Evolutionary conservation across 139 green algal genomes (phyloP), one percentile per base, ranked within the genome.

Genomic region (Pleodorina starrii): DNA sequence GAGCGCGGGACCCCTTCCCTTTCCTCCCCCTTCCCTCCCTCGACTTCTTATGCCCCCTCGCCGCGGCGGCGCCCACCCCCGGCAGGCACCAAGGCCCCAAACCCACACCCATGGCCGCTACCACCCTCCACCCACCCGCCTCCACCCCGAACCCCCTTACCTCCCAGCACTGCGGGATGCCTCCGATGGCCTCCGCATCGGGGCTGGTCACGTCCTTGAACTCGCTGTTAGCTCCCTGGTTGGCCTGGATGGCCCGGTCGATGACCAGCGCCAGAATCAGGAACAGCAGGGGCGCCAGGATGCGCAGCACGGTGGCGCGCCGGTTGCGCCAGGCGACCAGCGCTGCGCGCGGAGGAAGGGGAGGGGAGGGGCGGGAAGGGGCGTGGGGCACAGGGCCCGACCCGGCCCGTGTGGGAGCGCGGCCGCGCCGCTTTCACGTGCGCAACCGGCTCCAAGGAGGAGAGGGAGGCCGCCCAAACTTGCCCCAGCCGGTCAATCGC

Each of bases 231-330:
- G 25, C 48, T n/a, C 66, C 16, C 42, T 79, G n/a, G 25, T 88
- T 88, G 1, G 82, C 82, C 46, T 92, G 59, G 0, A 97, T 38
- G 0, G 95, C 94, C n/a, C 94, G 69, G 80, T 97, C 90, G 5
- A 96, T 94, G 0, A 98, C 76, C 44, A 95, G 94, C 27, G 98
- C 93, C 69, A 99, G 93, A 43, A 99, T 89, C 80, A 99, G 93
- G 93, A 99, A 98, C 48, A 99, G 93, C 80, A 97, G 94, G 4
- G 98, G 94, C 0, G 97, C 94, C 17, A 99, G 54, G 21, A 97
- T 48, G 14, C 97, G 94, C 25, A 99, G 90, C 0, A 94, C 11
- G 0, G 96, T 99, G 5, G 97, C 84, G 0, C 92, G 88, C n/a
- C 91, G 77, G 92, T 97, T 99, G 42, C 97, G 92, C 91, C 92